Base-by-base conservation (phyloP, 495 filamentous ascomycete species). In the Penicillium dipodomyicola region DNA sequence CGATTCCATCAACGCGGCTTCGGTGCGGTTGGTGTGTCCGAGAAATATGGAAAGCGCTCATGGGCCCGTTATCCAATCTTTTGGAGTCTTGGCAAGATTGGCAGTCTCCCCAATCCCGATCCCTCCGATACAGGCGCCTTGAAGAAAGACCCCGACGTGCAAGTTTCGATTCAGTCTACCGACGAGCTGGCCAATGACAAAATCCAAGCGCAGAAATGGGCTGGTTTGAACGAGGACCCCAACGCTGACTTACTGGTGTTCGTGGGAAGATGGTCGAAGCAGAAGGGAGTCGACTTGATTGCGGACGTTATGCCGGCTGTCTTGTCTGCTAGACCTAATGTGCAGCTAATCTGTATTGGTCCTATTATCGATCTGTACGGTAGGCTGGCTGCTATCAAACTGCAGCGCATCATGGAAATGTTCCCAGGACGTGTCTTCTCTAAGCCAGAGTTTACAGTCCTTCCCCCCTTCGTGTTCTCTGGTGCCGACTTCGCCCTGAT, bases 1-100 rank as follows among this genome's bases (percentile, higher is more conserved):
- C 82, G 87, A 25, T 72, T 90, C 30, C 86, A 89, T 59, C 87
- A 91, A 60, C 82, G 83, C 54, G 87, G 87, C 5, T 91, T 88
- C 56, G 87, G 87, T 25, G 87, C 87, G 6, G 87, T 89, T n/a
- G 87, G 87, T 40, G 87, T 90, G 0, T 88, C 84, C 0, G 83
- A 81, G 51, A 90, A 90, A 65, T 91, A 91, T 58, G 87, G 87
- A 10, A 88, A 88, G 63, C 81, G 87, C 6, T 86, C 86, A 3
- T 88, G 84, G 56, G 87, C 87, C 22, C 80, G 87, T 4, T 91
- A 90, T 64, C 87, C 87, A 1, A 89, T 90, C 56, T 88, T 91
- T 69, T 90, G 87, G 87, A 85, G 86, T 44, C 72, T 91, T 19
- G 79, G 80, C 57, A 86, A 84, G 65, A 81, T 91, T 52, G 87